phyloP scores from a whole-genome alignment of 192 early-diverging fungal species.

The Podila clonocystis region DNA sequence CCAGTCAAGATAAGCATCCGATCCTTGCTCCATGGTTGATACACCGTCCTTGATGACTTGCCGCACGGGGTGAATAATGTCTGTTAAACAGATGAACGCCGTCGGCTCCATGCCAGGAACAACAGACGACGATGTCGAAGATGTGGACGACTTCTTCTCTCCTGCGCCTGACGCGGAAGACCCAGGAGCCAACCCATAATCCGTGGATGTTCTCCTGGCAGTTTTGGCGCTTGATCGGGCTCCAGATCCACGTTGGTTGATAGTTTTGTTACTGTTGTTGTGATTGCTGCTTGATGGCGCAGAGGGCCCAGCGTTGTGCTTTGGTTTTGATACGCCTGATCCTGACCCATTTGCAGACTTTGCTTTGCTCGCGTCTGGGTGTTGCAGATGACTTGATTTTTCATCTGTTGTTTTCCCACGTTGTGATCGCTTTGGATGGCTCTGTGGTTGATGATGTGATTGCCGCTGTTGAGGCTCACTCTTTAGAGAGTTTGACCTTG shows the following conservation, averaged over 20 bases:
- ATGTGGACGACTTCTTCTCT: not conserved
- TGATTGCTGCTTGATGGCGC: not conserved
- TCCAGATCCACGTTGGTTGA: not conserved
- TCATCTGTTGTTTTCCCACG: not conserved
- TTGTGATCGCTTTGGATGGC: constrained; percentile 2
- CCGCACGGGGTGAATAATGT: constrained; percentile 37
- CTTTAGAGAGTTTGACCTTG: not conserved
- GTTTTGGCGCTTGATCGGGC: not conserved
- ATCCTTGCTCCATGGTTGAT: constrained; percentile 40
- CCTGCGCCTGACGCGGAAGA: not conserved
- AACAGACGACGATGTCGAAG: constrained; percentile 16
- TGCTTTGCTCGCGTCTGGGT: too few relatives aligned
- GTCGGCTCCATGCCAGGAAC: constrained; percentile 49
- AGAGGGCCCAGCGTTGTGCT: not conserved
- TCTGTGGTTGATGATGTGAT: not conserved
- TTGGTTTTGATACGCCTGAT: too few relatives aligned
- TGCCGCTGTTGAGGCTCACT: not conserved
- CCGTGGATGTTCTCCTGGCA: not conserved
- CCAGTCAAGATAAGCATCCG: constrained; percentile 49
- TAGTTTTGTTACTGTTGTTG: not conserved
- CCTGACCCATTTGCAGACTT: too few relatives aligned
- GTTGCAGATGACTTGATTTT: too few relatives aligned
- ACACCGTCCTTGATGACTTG: constrained; percentile 44
- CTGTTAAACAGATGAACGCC: constrained; percentile 44
- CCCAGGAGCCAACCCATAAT: not conserved